These are phyloP conservation scores for Ceratobasidium sp. DNA, from an alignment of 1,284 basidiomycete species.

Conservation along the genomic window DNA sequence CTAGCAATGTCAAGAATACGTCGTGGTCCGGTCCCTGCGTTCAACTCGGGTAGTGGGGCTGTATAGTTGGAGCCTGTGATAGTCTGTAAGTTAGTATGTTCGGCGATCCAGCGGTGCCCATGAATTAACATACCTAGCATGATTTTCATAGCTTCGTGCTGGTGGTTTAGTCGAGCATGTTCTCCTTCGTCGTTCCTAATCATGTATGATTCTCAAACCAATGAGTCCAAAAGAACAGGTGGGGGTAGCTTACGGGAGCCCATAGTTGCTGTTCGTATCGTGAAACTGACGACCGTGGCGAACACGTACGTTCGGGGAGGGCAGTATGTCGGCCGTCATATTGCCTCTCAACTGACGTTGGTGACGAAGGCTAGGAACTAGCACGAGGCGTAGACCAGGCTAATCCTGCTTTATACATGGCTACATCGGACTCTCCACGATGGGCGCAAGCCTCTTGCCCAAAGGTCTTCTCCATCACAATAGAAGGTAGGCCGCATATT, in stretches of 20 bases:
- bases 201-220: no score
- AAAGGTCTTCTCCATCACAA: neutral
- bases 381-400: neutral
- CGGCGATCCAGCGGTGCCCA: neutral
- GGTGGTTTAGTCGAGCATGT: conserved; percentile 23
- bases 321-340: neutral
- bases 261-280: conserved; percentile 27
- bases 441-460: neutral
- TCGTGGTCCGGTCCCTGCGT: conserved; percentile 16
- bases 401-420: no score
- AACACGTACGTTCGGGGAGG: neutral
- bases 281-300: conserved; percentile 39
- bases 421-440: no score
- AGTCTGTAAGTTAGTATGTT: neutral
- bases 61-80: conserved; percentile 32
- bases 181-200: conserved; percentile 35
- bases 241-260: conserved; percentile 13
- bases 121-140: conserved; percentile 11
- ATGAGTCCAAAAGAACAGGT: neutral
- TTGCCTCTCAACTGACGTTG: neutral
- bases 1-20: conserved; percentile 31
- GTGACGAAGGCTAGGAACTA: neutral
- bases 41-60: conserved; percentile 17
- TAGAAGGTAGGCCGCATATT: no score
- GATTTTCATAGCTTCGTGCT: conserved; percentile 32